Evolutionary conservation across 148 eudicot species (phyloP).

Genomic region (Fagopyrum homotropicum): DNA sequence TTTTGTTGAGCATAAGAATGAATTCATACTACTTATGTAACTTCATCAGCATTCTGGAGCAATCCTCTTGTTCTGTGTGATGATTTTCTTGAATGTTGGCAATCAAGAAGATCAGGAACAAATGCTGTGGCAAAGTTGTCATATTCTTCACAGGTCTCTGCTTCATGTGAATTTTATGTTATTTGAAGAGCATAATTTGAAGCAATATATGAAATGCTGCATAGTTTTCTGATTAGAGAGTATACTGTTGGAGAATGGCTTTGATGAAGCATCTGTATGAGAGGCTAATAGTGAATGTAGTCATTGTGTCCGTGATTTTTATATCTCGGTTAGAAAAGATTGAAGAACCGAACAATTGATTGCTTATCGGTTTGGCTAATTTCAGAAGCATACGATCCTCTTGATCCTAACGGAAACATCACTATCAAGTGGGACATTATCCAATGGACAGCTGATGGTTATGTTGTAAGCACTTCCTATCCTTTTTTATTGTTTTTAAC

Average conservation of each 20-base stretch:
- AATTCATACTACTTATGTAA: background rate
- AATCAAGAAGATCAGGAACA: background rate
- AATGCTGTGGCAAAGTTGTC: background rate
- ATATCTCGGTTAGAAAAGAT: background rate
- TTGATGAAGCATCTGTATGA: background rate
- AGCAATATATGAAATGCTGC: background rate
- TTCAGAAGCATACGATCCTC: conserved; percentile 78
- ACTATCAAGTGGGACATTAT: conserved; percentile 86
- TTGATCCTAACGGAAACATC: conserved; percentile 77
- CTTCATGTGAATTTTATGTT: background rate
- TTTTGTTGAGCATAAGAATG: too few relatives aligned
- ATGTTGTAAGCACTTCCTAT: conserved; percentile 50
- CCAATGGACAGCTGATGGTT: conserved; percentile 81
- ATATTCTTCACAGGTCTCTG: background rate
- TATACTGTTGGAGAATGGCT: background rate
- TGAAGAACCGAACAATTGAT: background rate
- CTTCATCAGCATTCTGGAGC: background rate
- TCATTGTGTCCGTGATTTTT: background rate
- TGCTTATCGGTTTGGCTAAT: background rate
- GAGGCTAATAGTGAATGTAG: background rate
- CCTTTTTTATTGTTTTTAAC: background rate
- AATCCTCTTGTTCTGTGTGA: background rate
- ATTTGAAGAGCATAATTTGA: background rate
- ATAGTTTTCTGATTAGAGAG: background rate
- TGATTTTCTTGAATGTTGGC: background rate